Base-by-base conservation (phyloP, 2,329 filamentous ascomycete genomes). In the Periconia macrospinosa region DNA sequence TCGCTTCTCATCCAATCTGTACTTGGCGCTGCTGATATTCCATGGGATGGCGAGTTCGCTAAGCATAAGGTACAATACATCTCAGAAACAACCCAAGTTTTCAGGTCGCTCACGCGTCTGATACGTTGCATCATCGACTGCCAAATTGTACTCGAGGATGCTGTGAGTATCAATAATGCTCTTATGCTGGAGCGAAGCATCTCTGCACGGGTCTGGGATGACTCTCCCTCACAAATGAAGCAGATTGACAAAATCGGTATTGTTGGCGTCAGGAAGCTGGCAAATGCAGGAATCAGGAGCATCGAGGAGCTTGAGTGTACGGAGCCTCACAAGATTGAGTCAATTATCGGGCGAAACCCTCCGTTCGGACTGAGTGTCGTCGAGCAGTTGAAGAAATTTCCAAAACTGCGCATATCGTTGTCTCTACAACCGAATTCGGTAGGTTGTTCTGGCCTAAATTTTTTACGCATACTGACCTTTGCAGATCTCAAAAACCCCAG, bases 171-270 rank as follows among this genome's bases (percentile, higher is more conserved):
- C 1, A 83, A 83, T 27, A 86, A 86, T 56, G 88, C 88, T 6
- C 80, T 97, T 1, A 89, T 93, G 65, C 81, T 97, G 6, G 83
- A 88, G 45, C 83, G 93, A 52, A 91, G 90, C 59, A 76, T 97
- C 48, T 83, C 85, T 19, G 89, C 92, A 1, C 84, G 83, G 54
- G 81, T 81, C 1, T 96, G 92, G 94, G 94, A 99, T 65, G 86
- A 89, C 33, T 89, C 86, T 2, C 84, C 90, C 0, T 79, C 88
- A 19, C 90, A 97, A 61, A 82, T 99, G 66, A 88, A 89, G 55
- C 93, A 97, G 70, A 81, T 99, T 1, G 85, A 90, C 0, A 83
- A 86, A 2, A 83, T 97, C 56, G 94, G 94, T 0, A 78, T 85
- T 5, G 90, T 87, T 1, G 83, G 84, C n/a, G 86, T 90, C 58